Evolutionary conservation across 257 asterid genomes (phyloP).

Genomic region (Solanum etuberosum): DNA sequence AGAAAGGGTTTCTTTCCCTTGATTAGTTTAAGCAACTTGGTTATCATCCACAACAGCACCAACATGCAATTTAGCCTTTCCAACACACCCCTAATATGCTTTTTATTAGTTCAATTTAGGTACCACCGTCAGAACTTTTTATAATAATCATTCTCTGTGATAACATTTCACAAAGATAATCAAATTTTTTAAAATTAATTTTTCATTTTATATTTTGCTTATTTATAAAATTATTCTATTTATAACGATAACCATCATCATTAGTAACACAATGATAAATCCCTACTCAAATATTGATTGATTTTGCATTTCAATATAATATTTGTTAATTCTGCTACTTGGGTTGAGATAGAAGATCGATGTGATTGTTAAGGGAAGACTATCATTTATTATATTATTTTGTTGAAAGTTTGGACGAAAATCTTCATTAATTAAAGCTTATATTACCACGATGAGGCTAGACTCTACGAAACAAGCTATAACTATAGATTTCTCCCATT

Average conservation of each 20-base stretch:
- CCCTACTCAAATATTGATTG: neutral
- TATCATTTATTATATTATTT: neutral
- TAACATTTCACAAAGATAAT: too few relatives aligned
- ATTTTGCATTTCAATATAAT: neutral
- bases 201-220: neutral
- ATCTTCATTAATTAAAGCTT: neutral
- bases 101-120: neutral
- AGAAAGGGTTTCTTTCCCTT: conserved; percentile 5
- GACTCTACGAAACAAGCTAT: neutral
- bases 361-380: neutral
- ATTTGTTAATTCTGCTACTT: neutral
- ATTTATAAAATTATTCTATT: neutral
- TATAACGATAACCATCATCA: neutral
- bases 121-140: neutral
- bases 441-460: neutral
- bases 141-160: too few relatives aligned
- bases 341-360: neutral
- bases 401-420: neutral
- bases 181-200: rapidly evolving
- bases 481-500: neutral
- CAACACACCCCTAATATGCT: conserved; percentile 15
- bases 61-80: conserved; percentile 22
- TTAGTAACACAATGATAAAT: neutral
- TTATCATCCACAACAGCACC: conserved; percentile 22
- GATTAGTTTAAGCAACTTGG: conserved; percentile 26